phyloP scores from a whole-genome alignment of 306 rosid species.

The Lithocarpus polystachyus region DNA sequence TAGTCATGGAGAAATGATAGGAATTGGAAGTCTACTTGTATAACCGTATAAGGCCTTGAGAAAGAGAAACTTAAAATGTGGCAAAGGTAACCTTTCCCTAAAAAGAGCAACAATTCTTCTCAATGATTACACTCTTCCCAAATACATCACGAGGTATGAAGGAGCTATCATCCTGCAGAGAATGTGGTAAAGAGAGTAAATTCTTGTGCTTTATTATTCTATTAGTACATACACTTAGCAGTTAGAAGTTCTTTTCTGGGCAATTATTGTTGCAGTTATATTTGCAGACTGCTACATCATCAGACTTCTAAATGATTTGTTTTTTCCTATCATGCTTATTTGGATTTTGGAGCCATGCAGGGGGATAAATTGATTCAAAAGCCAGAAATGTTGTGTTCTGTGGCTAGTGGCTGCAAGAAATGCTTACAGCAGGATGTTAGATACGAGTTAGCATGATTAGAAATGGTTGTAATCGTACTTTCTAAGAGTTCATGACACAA shows the following conservation, averaged over 20 bases:
- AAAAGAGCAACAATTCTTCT: too few species aligned
- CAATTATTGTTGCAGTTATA: slow-evolving; percentile 17
- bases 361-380: slow-evolving; percentile 8
- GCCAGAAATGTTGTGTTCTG: slow-evolving; percentile 1
- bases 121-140: too few species aligned
- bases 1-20: too few species aligned
- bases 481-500: too few species aligned
- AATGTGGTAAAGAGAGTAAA: background rate
- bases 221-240: background rate
- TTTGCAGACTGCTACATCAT: slow-evolving; percentile 7
- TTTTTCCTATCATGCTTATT: slow-evolving; percentile 7
- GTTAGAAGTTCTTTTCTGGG: background rate
- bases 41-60: too few species aligned
- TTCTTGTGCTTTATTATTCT: slow-evolving; percentile 7
- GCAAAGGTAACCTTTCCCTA: too few species aligned
- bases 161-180: background rate
- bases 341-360: slow-evolving; percentile 1
- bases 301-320: background rate
- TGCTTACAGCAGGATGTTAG: background rate
- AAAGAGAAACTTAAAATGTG: too few species aligned
- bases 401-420: slow-evolving; percentile 15
- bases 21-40: too few species aligned
- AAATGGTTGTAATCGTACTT: background rate
- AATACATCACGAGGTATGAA: too few species aligned
- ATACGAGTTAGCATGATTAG: slow-evolving; percentile 11